phyloP scores from a whole-genome alignment of 2,329 filamentous ascomycete species.

The Tolypocladium capitatum region DNA sequence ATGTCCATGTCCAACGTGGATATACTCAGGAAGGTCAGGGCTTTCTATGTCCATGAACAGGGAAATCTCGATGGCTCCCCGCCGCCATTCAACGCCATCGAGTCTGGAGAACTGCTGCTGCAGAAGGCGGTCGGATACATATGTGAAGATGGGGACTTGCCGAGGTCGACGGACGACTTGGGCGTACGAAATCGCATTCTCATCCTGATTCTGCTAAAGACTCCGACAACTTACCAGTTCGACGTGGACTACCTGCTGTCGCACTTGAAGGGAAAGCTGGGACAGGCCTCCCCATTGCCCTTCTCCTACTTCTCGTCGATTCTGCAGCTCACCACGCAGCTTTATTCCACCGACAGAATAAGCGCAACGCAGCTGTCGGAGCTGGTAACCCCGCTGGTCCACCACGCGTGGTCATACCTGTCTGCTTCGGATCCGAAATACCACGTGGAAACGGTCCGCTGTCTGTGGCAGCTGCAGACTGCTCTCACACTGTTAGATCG shows the following conservation, averaged over 20 bases:
- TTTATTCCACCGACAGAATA: conserved; percentile 42
- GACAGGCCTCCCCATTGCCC: conserved; percentile 21
- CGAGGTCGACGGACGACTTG: conserved; percentile 31
- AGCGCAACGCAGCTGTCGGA: conserved; percentile 38
- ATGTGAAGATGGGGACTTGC: conserved; percentile 30
- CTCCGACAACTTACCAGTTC: conserved; percentile 25
- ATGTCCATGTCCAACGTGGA: conserved; percentile 23
- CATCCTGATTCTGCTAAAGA: conserved; percentile 42
- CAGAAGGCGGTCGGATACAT: conserved; percentile 42
- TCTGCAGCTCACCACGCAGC: conserved; percentile 41
- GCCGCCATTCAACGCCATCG: conserved; percentile 43
- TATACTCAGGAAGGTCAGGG: conserved; percentile 45
- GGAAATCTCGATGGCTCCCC: conserved; percentile 51
- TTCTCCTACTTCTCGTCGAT: conserved; percentile 47
- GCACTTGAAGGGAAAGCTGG: conserved; percentile 36
- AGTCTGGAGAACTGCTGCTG: conserved; percentile 49
- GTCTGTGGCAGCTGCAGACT: conserved; percentile 73
- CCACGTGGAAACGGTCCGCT: conserved; percentile 82
- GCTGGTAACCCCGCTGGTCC: conserved; percentile 56
- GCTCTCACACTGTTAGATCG: conserved; percentile 53
- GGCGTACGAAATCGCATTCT: conserved; percentile 47
- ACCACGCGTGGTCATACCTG: conserved; percentile 65
- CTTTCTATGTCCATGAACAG: conserved; percentile 58
- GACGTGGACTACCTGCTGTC: conserved; percentile 34
- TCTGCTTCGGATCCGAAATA: conserved; percentile 79